These are phyloP conservation scores for Pueraria montana DNA, from an alignment of 306 rosid genomes.

Conservation along the genomic window DNA sequence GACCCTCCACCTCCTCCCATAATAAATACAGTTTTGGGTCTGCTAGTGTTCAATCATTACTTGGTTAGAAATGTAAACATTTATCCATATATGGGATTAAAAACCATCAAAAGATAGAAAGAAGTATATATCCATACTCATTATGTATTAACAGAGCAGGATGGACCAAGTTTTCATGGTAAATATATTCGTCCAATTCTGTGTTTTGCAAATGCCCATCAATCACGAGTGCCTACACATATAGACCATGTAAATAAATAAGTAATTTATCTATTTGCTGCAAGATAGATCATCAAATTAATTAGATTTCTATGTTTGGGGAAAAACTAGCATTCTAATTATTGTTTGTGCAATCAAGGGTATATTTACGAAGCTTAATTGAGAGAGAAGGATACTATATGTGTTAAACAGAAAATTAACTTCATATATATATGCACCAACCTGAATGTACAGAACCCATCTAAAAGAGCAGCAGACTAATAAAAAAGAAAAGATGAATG, in stretches of 20 bases:
- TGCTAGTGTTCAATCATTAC: background rate
- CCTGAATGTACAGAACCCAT: too few species aligned
- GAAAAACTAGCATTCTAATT: background rate
- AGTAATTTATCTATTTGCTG: background rate
- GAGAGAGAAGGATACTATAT: too few species aligned
- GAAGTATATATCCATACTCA: background rate
- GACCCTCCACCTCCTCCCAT: too few species aligned
- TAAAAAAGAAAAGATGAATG: too few species aligned
- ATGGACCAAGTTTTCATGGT: background rate
- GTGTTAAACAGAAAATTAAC: too few species aligned
- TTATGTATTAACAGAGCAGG: background rate
- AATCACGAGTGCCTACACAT: slow-evolving; percentile 7
- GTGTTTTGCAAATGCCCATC: slow-evolving; percentile 2
- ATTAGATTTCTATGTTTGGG: background rate
- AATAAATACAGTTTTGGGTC: too few species aligned
- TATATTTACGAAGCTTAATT: too few species aligned
- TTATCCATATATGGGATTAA: background rate
- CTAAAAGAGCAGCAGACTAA: too few species aligned
- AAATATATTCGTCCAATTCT: background rate
- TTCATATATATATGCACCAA: too few species aligned
- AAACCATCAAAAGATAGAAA: background rate
- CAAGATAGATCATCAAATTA: background rate
- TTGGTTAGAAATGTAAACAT: background rate
- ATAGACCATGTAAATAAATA: background rate
- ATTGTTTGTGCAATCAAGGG: too few species aligned